Evolutionary conservation across 192 early-diverging fungal genomes (phyloP), one percentile per base, ranked within the genome.

Genomic region (Coemansia sp.): DNA sequence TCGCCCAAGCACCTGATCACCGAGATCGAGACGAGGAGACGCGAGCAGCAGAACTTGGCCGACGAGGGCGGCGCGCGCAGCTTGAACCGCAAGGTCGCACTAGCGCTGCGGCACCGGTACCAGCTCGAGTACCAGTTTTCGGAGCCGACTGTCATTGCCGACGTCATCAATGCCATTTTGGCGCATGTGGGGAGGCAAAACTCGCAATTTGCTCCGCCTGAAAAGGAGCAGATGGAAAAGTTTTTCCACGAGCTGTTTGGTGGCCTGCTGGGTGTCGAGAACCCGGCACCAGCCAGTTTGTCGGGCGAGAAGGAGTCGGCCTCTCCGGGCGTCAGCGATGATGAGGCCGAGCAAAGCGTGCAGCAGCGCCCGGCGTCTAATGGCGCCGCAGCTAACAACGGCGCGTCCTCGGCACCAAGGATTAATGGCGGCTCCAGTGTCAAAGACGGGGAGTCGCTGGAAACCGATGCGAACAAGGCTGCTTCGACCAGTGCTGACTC

Each of bases 1-100:
- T 83, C 87, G 15, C 66, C 84, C 48, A 97, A 96, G 74, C 80
- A 86, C 0, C 82, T 97, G 29, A 70, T 93, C 0, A 65, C 81
- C 35, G 97, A 99, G 62, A 94, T 97, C 26, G 97, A 99, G 67
- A 79, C 78, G 1, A 53, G 94, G 27, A 85, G 90, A 36, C 85
- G 85, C 15, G 95, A 99, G 65, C 90, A 94, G 70, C 84, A 86
- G 53, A 88, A 58, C 76, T 80, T 56, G 67, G 32, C 37, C 14
- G 58, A 67, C 10, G 69, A 78, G 8, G 77, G 67, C 27, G 53
- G 70, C 17, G 57, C 43, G 18, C 57, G 59, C 52, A 60, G 72
- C 58, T 58, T 70, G 65, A 78, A 62, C 42, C 72, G 62, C 40
- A 66, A 66, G 68, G 70, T 70, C 8, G 71, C 80, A 8, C 53